phyloP scores from a whole-genome alignment of 179 eudicot species.

The Drosera spatulata region DNA sequence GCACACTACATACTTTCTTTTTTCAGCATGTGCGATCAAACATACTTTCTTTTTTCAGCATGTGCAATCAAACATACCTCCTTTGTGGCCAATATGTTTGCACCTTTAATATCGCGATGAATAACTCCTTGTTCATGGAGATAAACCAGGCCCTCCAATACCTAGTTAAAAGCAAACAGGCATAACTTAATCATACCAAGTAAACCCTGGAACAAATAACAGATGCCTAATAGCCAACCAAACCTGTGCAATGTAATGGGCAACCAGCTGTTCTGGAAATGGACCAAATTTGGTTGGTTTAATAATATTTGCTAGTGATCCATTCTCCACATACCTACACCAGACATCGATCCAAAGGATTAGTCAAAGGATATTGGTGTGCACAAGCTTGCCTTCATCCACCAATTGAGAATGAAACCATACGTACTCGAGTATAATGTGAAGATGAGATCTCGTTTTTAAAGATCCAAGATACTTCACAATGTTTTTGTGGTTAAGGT shows the following conservation, averaged over 20 bases:
- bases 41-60: neutral
- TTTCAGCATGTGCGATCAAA: neutral
- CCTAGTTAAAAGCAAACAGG: conserved; percentile 26
- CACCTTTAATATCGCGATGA: conserved; percentile 99
- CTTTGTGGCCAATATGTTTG: conserved; percentile 93
- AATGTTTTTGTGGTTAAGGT: conserved; percentile 95
- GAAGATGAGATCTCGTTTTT: conserved; percentile 90
- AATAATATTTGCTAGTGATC: conserved; percentile 94
- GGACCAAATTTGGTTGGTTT: conserved; percentile 99
- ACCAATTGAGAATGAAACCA: neutral
- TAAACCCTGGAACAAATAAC: neutral
- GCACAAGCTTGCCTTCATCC: neutral
- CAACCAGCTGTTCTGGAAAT: conserved; percentile 96
- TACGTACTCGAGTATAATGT: conserved; percentile 96
- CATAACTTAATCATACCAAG: conserved; percentile 5
- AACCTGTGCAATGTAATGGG: conserved; percentile 96
- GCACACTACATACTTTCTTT: too few relatives aligned
- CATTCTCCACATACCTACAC: conserved; percentile 93
- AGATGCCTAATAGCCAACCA: conserved; percentile 10
- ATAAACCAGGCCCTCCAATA: conserved; percentile 96
- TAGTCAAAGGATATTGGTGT: neutral
- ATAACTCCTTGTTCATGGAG: conserved; percentile 99
- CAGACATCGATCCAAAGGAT: conserved; percentile 3
- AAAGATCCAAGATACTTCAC: conserved; percentile 96
- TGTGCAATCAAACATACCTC: conserved; percentile 39